Base-by-base conservation (phyloP, 1,284 basidiomycete species). In the Ceratobasidium sp. region DNA sequence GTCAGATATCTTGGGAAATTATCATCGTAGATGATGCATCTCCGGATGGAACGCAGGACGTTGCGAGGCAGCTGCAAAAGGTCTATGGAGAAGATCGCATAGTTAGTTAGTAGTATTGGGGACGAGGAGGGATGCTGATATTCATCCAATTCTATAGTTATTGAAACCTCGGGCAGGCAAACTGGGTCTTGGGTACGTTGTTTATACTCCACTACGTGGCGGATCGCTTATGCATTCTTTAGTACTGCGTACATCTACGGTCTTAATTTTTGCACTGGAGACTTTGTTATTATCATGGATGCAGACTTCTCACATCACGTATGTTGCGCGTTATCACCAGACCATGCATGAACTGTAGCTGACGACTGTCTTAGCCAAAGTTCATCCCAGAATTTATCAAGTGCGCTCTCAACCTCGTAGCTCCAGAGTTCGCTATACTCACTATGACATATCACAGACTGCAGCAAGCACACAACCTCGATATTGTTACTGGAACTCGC, bases 231-330 rank as follows among this genome's bases (percentile, higher is more conserved):
- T 64, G 33, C 17, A 42, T 64, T 12, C 48, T 48, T 33, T 46
- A 95, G 94, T 73, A 96, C 96, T 17, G 96, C 96, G 26, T 97
- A 97, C 84, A 94, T 97, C 70, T 94, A 97, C 83, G 96, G 96
- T 13, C 87, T 97, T 71, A 92, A 94, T 82, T 95, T 93, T 83
- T 93, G 92, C 82, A 92, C 93, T 0, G 96, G 96, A n/a, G 94
- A 95, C 84, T 97, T 96, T 86, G 94, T 96, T 48, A 94, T 97
- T 83, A 97, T 97, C 84, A 97, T 97, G 96, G 96, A 97, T 83
- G 96, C 96, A 69, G 96, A 97, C 85, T 97, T 97, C 84, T 96
- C 95, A 13, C 96, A 97, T 84, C 96, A 97, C 83, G 95, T 96
- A 85, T 73, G 92, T 50, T 62, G 46, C 10, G 38, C 46, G 26